A percentile compares a stretch with the other conserved stretches of the same genome.
These are phyloP conservation scores for Chlorella sp. DNA, from an alignment of 139 green algal species.

Conservation along the genomic window DNA sequence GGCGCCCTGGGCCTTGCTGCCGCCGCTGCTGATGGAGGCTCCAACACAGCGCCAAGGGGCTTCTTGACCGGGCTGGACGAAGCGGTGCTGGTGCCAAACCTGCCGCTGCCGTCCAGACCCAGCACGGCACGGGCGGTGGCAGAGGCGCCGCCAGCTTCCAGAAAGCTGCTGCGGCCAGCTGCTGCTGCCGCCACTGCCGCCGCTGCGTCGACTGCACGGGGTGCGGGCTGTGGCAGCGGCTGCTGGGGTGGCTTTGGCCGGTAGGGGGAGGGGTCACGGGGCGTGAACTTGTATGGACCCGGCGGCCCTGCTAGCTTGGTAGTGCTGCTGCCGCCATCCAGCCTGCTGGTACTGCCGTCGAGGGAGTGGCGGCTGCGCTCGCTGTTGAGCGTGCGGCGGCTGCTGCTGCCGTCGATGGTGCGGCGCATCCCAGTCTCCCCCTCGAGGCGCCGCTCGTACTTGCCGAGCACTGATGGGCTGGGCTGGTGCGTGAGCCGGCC, in stretches of 20 bases:
- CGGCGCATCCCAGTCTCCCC: not conserved
- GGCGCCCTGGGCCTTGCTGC: not conserved
- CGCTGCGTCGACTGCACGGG: too few relatives aligned
- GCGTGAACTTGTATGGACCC: not conserved
- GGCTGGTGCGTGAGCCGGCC: constrained; percentile 8
- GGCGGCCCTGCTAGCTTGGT: too few relatives aligned
- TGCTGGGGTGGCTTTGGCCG: not conserved
- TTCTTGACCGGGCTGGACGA: not conserved
- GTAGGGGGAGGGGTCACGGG: not conserved
- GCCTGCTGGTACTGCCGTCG: not conserved
- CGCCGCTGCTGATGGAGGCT: not conserved
- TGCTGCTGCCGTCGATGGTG: not conserved
- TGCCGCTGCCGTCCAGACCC: not conserved
- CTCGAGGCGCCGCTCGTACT: constrained; percentile 12
- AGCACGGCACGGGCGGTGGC: not conserved
- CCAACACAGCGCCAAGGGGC: not conserved
- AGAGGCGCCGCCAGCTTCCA: not conserved
- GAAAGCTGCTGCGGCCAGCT: not conserved
- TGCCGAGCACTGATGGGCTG: not conserved
- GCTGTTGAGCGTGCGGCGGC: not conserved
- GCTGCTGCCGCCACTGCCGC: not conserved
- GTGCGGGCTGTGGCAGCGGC: not conserved
- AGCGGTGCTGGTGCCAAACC: not conserved
- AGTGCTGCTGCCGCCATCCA: not conserved
- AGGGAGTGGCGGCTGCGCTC: not conserved